phyloP scores from a whole-genome alignment of 2,329 filamentous ascomycete species.

The Cladosporium colombiae region DNA sequence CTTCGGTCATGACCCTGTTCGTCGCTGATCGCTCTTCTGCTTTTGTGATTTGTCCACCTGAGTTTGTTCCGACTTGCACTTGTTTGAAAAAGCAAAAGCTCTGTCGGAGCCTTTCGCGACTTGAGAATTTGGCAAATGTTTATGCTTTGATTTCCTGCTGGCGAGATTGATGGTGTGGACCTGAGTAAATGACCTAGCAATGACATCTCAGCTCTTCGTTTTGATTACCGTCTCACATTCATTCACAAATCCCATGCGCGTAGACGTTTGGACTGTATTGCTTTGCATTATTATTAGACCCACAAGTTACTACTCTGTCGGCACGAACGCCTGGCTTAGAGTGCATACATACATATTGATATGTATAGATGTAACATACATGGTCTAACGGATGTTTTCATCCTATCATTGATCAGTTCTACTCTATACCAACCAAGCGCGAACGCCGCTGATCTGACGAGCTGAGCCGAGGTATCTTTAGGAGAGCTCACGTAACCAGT shows the following conservation, averaged over 20 bases:
- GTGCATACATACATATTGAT: not conserved
- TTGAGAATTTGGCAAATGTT: not conserved
- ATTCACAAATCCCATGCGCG: not conserved
- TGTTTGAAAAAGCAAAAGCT: not conserved
- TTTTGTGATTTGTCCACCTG: not conserved
- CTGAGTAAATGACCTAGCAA: not conserved
- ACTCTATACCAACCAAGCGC: not conserved
- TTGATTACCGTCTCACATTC: not conserved
- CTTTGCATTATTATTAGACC: too few species aligned
- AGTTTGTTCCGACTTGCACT: not conserved
- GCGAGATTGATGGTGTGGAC: not conserved
- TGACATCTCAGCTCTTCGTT: not conserved
- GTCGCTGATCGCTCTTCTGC: not conserved
- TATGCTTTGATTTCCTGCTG: not conserved
- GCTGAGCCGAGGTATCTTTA: not conserved
- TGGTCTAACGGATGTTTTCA: not conserved
- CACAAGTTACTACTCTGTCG: too few species aligned
- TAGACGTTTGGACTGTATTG: not conserved
- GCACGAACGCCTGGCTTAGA: too few species aligned
- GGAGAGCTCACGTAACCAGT: not conserved
- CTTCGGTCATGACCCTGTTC: not conserved
- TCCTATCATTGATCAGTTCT: too few species aligned
- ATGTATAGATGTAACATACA: not conserved
- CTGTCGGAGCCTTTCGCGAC: not conserved
- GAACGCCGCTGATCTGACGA: not conserved